Conservation (phyloP, 148 eudicot species). For the Arctostaphylos glauca region DNA sequence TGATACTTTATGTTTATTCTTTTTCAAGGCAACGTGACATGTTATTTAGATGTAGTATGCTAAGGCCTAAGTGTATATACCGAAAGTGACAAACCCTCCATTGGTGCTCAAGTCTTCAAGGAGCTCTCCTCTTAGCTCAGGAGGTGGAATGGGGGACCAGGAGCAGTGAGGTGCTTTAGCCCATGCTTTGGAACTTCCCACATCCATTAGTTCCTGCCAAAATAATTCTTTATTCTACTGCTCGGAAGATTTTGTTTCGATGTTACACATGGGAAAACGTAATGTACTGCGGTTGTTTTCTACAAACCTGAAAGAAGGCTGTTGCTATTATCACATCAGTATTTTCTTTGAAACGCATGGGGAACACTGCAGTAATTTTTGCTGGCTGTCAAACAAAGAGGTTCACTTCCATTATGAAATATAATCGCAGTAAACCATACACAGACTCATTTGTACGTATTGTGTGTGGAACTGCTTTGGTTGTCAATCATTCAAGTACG, state of each 20-base stretch:
- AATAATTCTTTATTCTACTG: slow-evolving; percentile 10
- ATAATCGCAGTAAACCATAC: background rate
- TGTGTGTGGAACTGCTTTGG: background rate
- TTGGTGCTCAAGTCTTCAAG: slow-evolving; percentile 80
- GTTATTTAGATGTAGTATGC: background rate
- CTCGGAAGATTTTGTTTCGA: background rate
- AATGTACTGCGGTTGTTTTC: slow-evolving; percentile 2
- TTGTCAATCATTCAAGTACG: background rate
- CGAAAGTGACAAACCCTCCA: slow-evolving; percentile 89
- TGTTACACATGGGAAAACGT: background rate
- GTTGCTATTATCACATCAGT: slow-evolving; percentile 80
- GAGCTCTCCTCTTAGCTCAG: slow-evolving; percentile 73
- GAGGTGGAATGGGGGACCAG: slow-evolving; percentile 94
- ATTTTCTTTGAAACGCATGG: slow-evolving; percentile 84
- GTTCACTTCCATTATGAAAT: slow-evolving; percentile 4
- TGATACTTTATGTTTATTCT: background rate
- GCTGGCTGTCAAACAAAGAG: slow-evolving; percentile 49
- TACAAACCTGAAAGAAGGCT: slow-evolving; percentile 85
- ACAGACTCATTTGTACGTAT: background rate
- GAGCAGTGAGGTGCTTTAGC: slow-evolving; percentile 78
- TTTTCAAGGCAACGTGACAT: background rate
- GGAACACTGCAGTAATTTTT: slow-evolving; percentile 68
- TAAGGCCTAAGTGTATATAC: slow-evolving; percentile 29
- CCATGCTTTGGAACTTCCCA: slow-evolving; percentile 54
- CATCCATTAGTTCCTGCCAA: slow-evolving; percentile 73